Evolutionary conservation across 176 grass and related monocot species (phyloP).

Genomic region (Oryza glumipatula): DNA sequence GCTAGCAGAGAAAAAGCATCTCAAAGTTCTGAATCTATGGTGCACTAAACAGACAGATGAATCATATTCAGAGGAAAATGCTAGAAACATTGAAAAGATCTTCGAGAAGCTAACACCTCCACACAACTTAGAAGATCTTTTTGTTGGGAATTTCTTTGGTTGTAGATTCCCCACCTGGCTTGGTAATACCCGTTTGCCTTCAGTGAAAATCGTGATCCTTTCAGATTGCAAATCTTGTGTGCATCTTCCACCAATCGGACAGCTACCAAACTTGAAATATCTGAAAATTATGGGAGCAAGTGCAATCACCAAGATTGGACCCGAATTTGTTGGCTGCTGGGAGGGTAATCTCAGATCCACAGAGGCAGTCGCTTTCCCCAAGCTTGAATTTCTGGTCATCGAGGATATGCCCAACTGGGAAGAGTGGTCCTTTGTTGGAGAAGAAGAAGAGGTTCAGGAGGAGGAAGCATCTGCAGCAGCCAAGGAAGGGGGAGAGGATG

Average conservation of each 20-base stretch:
- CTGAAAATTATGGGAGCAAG: background rate
- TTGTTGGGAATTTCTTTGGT: background rate
- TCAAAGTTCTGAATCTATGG: background rate
- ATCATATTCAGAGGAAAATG: background rate
- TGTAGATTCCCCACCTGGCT: slow-evolving; percentile 11
- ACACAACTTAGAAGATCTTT: background rate
- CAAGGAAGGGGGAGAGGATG: no score
- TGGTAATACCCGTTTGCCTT: background rate
- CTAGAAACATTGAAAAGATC: slow-evolving; percentile 10
- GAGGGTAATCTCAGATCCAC: background rate
- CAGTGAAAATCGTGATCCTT: background rate
- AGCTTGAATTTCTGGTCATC: background rate
- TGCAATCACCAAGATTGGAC: slow-evolving; percentile 27
- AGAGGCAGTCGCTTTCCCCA: no score
- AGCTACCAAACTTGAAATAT: slow-evolving; percentile 27
- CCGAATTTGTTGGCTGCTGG: slow-evolving; percentile 21
- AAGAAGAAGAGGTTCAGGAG: background rate
- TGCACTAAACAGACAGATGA: background rate
- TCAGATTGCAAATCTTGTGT: background rate
- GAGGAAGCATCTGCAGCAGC: no score
- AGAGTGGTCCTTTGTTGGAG: slow-evolving; percentile 35
- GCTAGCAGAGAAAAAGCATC: no score
- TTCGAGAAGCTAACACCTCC: slow-evolving; percentile 37
- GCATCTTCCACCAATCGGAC: slow-evolving; percentile 35
- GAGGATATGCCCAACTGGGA: slow-evolving; percentile 42